Evolutionary conservation across 768 basidiomycete genomes (phyloP).

Genomic region (Tylopilus felleus): DNA sequence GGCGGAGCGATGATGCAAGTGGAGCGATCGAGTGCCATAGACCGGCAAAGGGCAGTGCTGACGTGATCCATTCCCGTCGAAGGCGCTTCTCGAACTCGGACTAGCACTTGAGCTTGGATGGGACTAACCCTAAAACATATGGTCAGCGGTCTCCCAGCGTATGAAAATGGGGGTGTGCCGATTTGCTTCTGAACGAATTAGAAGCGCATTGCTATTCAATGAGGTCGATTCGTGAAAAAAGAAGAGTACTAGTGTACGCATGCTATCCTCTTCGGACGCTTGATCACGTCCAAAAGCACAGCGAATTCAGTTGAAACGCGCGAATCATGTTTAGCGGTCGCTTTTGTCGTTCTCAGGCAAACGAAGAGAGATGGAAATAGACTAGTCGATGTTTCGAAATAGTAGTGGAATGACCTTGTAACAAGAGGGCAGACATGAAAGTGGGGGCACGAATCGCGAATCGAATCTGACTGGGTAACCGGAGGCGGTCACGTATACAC

Average conservation of each 20-base stretch:
- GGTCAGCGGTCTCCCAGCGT: not conserved
- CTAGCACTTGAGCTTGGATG: not conserved
- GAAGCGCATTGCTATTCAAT: not conserved
- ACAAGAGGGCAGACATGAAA: not conserved
- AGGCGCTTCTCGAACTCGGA: not conserved
- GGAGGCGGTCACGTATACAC: not conserved
- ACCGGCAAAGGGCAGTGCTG: not conserved
- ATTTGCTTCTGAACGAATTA: not conserved
- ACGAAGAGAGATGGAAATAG: not conserved
- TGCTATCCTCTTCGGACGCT: not conserved
- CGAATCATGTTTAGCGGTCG: slow-evolving; percentile 1
- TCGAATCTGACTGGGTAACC: not conserved
- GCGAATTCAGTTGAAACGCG: not conserved
- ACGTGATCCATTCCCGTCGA: not conserved
- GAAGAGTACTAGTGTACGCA: not conserved
- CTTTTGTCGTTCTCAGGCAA: not conserved
- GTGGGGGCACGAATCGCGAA: not conserved
- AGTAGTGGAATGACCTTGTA: not conserved
- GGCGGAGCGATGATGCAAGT: slow-evolving; percentile 2
- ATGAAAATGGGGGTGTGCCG: not conserved
- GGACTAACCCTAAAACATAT: not conserved
- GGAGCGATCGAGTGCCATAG: not conserved
- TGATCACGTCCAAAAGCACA: not conserved
- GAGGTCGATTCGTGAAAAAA: not conserved
- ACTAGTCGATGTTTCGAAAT: not conserved